Conservation (phyloP, 2,329 filamentous ascomycete genomes). For the Ustilaginoidea virens region DNA sequence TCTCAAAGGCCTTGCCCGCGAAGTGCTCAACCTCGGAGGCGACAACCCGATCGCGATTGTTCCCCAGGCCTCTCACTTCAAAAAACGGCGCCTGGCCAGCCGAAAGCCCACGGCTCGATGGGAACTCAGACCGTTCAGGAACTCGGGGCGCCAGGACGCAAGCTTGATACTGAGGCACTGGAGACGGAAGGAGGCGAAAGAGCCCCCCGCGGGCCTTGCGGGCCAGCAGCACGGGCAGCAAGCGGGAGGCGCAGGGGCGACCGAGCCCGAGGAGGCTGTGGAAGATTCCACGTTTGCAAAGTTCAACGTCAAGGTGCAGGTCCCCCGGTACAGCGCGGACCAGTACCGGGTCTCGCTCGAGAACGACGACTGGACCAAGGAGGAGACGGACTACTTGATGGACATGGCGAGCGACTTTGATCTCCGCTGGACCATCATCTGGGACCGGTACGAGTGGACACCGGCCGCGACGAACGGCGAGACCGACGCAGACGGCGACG, state of each 20-base stretch:
- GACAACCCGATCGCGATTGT: conserved; percentile 54
- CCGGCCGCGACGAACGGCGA: conserved; percentile 29
- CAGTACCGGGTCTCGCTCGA: conserved; percentile 67
- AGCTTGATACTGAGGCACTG: conserved; percentile 62
- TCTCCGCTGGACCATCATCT: conserved; percentile 79
- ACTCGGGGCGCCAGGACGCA: conserved; percentile 58
- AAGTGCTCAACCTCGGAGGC: conserved; percentile 49
- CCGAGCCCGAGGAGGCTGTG: conserved; percentile 8
- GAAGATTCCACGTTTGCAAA: conserved; percentile 63
- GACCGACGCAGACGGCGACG: conserved; percentile 27
- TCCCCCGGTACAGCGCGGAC: conserved; percentile 73
- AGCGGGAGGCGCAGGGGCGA: conserved; percentile 10
- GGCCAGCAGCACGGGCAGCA: neutral
- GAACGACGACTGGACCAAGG: conserved; percentile 68
- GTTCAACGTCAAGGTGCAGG: conserved; percentile 68
- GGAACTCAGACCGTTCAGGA: conserved; percentile 57
- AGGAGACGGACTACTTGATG: conserved; percentile 89
- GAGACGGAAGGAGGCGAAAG: conserved; percentile 43
- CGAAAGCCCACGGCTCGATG: conserved; percentile 44
- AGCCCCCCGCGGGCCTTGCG: conserved; percentile 14
- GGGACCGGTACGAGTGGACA: conserved; percentile 76
- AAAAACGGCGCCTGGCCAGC: conserved; percentile 38
- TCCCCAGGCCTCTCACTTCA: conserved; percentile 42
- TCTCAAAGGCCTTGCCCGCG: conserved; percentile 47
- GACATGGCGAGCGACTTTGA: conserved; percentile 62